Conservation (phyloP, 371 early-diverging fungal genomes). For the Enterospora canceri region DNA sequence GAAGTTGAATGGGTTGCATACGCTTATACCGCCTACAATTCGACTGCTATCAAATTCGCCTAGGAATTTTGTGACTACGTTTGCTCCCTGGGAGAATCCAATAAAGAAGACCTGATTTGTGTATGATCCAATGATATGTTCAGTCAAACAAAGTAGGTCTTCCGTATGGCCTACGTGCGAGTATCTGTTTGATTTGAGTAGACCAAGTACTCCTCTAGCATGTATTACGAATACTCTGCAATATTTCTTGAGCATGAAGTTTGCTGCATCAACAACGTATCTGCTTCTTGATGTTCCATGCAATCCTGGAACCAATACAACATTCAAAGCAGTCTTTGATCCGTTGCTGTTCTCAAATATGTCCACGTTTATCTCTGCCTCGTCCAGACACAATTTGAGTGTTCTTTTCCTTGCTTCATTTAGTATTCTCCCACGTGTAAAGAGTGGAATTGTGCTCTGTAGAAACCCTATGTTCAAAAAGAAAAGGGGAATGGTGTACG, state of each 20-base stretch:
- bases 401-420: neutral
- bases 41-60: slow-evolving; percentile 29
- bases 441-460: neutral
- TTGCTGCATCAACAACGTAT: slow-evolving; percentile 42
- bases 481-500: neutral
- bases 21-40: slow-evolving; percentile 42
- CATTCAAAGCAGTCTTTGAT: slow-evolving; percentile 15
- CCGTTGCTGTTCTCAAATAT: neutral
- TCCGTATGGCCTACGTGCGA: slow-evolving; percentile 55
- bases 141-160: slow-evolving; percentile 38
- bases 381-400: neutral
- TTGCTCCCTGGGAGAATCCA: slow-evolving; percentile 54
- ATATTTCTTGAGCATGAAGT: slow-evolving; percentile 28
- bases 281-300: slow-evolving; percentile 42
- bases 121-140: slow-evolving; percentile 48
- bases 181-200: slow-evolving; percentile 20
- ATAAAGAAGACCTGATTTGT: slow-evolving; percentile 38
- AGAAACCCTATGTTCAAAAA: neutral
- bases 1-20: slow-evolving; percentile 56
- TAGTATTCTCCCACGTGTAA: neutral
- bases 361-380: neutral
- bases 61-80: slow-evolving; percentile 49
- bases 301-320: slow-evolving; percentile 52
- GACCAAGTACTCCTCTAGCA: slow-evolving; percentile 33
- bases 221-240: slow-evolving; percentile 47